phyloP scores from a whole-genome alignment of 257 asterid genomes.

The Nicotiana undulata region DNA sequence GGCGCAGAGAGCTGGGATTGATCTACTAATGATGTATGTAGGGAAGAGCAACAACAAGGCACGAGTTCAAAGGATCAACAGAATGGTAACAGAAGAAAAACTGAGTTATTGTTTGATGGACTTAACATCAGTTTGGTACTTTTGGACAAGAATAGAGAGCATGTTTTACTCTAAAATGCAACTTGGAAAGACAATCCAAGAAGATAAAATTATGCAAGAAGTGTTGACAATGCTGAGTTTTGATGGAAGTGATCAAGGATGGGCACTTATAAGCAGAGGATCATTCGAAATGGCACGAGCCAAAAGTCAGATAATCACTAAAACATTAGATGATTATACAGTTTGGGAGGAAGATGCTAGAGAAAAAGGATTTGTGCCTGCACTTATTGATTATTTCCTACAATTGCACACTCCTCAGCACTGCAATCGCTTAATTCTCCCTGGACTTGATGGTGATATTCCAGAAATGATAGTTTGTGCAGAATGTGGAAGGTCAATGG shows the following conservation, averaged over 20 bases:
- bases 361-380: conserved; percentile 45
- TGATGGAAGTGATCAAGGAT: conserved; percentile 53
- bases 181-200: conserved; percentile 31
- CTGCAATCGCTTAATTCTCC: conserved; percentile 63
- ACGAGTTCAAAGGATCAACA: conserved; percentile 29
- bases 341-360: conserved; percentile 43
- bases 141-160: conserved; percentile 77
- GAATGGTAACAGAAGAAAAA: conserved; percentile 17
- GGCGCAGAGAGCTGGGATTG: conserved; percentile 26
- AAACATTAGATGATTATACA: conserved; percentile 28
- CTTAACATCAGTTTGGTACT: conserved; percentile 45
- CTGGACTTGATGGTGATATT: conserved; percentile 55
- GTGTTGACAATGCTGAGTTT: conserved; percentile 54
- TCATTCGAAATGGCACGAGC: conserved; percentile 51
- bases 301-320: conserved; percentile 34
- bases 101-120: conserved; percentile 47
- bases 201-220: conserved; percentile 50
- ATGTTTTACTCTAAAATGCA: conserved; percentile 67
- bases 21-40: conserved; percentile 58
- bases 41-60: conserved; percentile 40
- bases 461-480: conserved; percentile 73
- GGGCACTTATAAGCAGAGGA: conserved; percentile 71
- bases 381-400: conserved; percentile 34
- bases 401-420: conserved; percentile 50
- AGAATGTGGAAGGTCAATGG: conserved; percentile 69